Percentiles rank a stretch among this genome's conserved stretches.
phyloP scores from a whole-genome alignment of 345 rosid species.

The Moricandia moricandioides region DNA sequence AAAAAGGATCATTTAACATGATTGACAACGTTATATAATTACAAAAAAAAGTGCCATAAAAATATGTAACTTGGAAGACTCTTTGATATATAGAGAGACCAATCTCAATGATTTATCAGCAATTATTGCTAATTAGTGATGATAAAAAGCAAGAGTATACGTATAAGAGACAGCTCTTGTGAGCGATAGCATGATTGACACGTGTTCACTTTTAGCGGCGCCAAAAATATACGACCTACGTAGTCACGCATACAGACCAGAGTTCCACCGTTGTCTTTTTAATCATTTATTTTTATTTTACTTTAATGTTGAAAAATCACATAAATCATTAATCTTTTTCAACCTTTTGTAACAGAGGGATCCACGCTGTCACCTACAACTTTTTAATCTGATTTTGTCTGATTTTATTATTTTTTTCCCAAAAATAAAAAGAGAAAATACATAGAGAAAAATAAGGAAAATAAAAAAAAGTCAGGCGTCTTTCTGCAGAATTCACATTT shows the following conservation, averaged over 20 bases:
- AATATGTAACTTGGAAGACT: background rate
- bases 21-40: background rate
- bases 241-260: slow-evolving; percentile 32
- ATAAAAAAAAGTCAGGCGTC: slow-evolving; percentile 33
- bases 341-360: slow-evolving; percentile 30
- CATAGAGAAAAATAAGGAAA: background rate
- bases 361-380: slow-evolving; percentile 24
- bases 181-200: slow-evolving; percentile 36
- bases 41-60: background rate
- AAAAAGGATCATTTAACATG: background rate
- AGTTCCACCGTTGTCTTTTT: slow-evolving; percentile 6
- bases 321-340: slow-evolving; percentile 12
- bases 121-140: slow-evolving; percentile 12
- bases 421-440: background rate
- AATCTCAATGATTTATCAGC: slow-evolving; percentile 6
- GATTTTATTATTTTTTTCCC: background rate
- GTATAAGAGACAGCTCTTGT: slow-evolving; percentile 24
- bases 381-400: background rate
- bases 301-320: slow-evolving; percentile 7
- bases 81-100: background rate
- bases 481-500: slow-evolving; percentile 41
- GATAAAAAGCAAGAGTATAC: background rate
- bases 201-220: slow-evolving; percentile 30
- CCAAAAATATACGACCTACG: slow-evolving; percentile 23
- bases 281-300: background rate